Base-by-base conservation (phyloP, 2,329 filamentous ascomycete genomes). In the Sclerotinia borealis region DNA sequence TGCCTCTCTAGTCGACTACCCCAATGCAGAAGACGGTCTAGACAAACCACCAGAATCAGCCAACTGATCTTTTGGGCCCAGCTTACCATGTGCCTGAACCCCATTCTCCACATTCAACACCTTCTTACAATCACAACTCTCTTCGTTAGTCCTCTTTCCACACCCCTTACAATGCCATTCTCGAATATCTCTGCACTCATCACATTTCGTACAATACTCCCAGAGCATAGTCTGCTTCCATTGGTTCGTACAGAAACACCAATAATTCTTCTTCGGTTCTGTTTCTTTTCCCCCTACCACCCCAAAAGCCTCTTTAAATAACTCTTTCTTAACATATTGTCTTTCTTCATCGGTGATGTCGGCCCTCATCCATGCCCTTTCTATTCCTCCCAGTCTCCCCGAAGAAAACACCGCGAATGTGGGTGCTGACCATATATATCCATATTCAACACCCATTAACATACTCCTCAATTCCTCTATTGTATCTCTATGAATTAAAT, bases 391-490 rank as follows among this genome's bases (percentile, higher is more conserved):
- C 17, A 47, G 41, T 37, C 39, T 34, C 31, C 29, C 60, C 9
- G 54, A 56, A 4, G 43, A 47, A 25, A 56, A 56, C 9, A 22
- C 54, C 2, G 54, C 19, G 8, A 56, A 56, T 25, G 31, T 31
- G 4, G 39, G 54, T 25, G 54, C 19, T 22, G 54, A 56, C n/a
- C 0, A 15, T 17, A 34, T 34, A 34, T 45, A 27, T 17, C 39
- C 39, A 43, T 34, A 56, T 45, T 56, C 34, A 1, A 39, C 45
- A 8, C 45, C 45, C 34, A 54, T 52, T 27, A 61, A 9, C 59
- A 61, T 61, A 7, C 48, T 34, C n/a, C 48, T 61, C 13, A 61
- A 43, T 25, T 43, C 36, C 45, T 61, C 59, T 1, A 45, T 51
- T 15, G 50, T 56, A 29, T 48, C 41, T 5, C 27, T 19, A 41